Evolutionary conservation across 2,329 filamentous ascomycete genomes (phyloP).

Genomic region (Aspergillus sergii): DNA sequence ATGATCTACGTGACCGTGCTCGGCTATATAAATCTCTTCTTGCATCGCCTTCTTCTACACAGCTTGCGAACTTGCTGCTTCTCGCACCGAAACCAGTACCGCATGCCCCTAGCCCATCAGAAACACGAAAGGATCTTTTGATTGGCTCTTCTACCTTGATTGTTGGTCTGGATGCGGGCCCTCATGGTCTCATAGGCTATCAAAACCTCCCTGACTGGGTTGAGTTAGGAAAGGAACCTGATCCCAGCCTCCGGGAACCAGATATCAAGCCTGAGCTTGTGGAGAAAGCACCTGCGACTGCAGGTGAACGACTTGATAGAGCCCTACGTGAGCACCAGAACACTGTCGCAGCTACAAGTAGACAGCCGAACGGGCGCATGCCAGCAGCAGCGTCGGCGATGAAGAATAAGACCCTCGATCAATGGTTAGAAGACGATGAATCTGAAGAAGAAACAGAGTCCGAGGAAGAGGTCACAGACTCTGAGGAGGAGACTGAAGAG

Average conservation of each 20-base stretch:
- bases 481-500: constrained; percentile 52
- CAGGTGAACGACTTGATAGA: constrained; percentile 47
- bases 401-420: constrained; percentile 81
- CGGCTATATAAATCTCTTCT: constrained; percentile 86
- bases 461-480: constrained; percentile 56
- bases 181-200: constrained; percentile 78
- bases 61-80: constrained; percentile 86
- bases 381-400: constrained; percentile 30
- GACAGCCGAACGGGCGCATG: constrained; percentile 17
- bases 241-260: constrained; percentile 70
- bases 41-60: constrained; percentile 70
- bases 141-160: constrained; percentile 86
- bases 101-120: constrained; percentile 85
- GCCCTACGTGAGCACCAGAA: constrained; percentile 47
- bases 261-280: constrained; percentile 44
- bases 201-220: constrained; percentile 84
- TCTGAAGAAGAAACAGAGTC: constrained; percentile 54
- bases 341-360: constrained; percentile 24
- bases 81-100: constrained; percentile 93
- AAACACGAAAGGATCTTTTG: constrained; percentile 73
- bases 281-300: constrained; percentile 36
- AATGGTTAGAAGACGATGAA: constrained; percentile 74
- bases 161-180: constrained; percentile 72
- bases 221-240: constrained; percentile 74
- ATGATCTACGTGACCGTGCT: constrained; percentile 88